Evolutionary conservation across 1,139 yeast species (phyloP), one percentile per base, ranked within the genome.

Genomic region (Magnusiomyces fungicola): DNA sequence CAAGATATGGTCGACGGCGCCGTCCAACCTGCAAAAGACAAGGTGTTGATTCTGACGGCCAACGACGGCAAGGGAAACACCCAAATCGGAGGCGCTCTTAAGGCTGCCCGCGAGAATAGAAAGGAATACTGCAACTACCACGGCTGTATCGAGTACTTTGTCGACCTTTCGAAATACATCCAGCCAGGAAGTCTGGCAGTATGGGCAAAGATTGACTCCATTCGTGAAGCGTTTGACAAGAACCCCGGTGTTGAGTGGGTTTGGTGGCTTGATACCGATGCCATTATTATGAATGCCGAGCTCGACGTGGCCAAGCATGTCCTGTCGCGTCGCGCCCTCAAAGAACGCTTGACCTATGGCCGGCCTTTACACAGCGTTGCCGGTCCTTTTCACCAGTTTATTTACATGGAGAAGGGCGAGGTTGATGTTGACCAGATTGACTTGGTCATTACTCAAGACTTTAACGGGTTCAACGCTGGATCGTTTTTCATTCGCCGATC

Each of bases 391-490:
- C 30, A 39, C 33, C 61, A 62, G 22, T 50, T 53, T 19, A 25
- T 46, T 1, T 53, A 51, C 46, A 55, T 55, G 41, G 22, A 41
- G 9, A 44, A 49, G 43, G 58, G 51, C 10, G 58, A 60, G 27
- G 43, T 61, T 7, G 53, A 59, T 14, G 45, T 56, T 27, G 43
- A 50, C 16, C 53, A 61, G 5, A 48, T 65, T 25, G 59, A 60
- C 29, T 29, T 65, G 25, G 55, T 65, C 16, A 50, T 63, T 10
- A 47, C 61, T 16, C 67, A 64, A 45, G 68, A 65, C 51, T 42
- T 50, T 47, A 50, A 60, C 34, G 68, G 69, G 3, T 49, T 69
- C 25, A 68, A 68, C 46, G 65, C 71, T 1, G 72, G 72, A 3
- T 66, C 71, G 3, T 62, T 69, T 45, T 60, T 69, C 49, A 38